These are phyloP conservation scores for Cochlearia excelsa DNA, from an alignment of 345 rosid genomes.

Conservation along the genomic window DNA sequence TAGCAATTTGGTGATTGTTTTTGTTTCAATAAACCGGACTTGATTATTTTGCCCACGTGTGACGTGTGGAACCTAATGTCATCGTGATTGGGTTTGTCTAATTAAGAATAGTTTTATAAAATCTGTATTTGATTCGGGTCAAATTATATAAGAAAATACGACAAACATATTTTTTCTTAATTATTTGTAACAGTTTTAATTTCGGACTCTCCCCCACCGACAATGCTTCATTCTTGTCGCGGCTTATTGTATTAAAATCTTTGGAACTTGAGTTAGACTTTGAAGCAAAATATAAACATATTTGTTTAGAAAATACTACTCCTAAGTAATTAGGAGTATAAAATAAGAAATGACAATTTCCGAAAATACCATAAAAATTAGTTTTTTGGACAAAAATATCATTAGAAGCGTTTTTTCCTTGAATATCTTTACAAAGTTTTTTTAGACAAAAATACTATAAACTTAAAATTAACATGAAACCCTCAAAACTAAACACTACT, in stretches of 20 bases:
- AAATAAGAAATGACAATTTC: no score
- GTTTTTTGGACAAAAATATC: no score
- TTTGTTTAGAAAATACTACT: no score
- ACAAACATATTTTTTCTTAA: constrained; percentile 14
- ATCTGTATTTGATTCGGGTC: background rate
- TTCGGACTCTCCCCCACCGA: constrained; percentile 36
- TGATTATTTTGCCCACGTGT: constrained; percentile 15
- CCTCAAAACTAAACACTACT: no score
- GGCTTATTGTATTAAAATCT: constrained; percentile 19
- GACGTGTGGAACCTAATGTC: constrained; percentile 21
- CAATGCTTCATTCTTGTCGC: constrained; percentile 38
- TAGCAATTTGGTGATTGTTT: background rate
- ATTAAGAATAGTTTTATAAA: constrained; percentile 17
- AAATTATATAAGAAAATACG: constrained; percentile 21
- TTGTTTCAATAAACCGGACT: constrained; percentile 16
- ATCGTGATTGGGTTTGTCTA: constrained; percentile 24
- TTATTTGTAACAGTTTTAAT: constrained; percentile 29
- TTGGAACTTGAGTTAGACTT: background rate
- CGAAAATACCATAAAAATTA: no score
- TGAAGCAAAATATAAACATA: no score
- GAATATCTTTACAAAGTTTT: no score
- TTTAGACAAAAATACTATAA: no score
- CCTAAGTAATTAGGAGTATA: no score
- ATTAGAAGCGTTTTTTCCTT: no score
- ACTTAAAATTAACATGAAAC: no score